Percentiles rank a stretch among this genome's conserved stretches.
phyloP scores from a whole-genome alignment of 768 basidiomycete species.

The Boletus speciosus region DNA sequence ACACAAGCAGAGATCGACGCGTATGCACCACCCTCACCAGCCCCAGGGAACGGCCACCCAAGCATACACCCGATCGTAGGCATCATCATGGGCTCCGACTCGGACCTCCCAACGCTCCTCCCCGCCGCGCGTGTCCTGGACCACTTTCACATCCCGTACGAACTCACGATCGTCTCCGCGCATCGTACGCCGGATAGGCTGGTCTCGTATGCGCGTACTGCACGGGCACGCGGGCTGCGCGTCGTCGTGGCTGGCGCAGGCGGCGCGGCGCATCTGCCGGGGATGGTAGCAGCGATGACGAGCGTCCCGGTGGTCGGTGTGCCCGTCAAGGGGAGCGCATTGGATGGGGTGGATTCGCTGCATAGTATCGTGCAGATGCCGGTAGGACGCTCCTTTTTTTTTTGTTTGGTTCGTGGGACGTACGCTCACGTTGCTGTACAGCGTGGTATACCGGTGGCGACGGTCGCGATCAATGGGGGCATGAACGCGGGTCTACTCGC shows the following conservation, averaged over 20 bases:
- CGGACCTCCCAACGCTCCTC: slow-evolving; percentile 91
- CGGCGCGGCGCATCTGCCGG: slow-evolving; percentile 97
- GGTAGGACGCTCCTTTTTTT: slow-evolving; percentile 41
- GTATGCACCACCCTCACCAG: slow-evolving; percentile 46
- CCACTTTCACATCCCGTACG: slow-evolving; percentile 81
- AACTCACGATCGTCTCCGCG: slow-evolving; percentile 93
- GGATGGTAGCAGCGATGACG: slow-evolving; percentile 97
- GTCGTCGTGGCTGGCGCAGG: slow-evolving; percentile 94
- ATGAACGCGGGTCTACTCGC: slow-evolving; percentile 92
- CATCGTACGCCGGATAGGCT: slow-evolving; percentile 91
- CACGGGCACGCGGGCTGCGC: slow-evolving; percentile 61
- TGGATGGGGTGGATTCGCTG: slow-evolving; percentile 96
- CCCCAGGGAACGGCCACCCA: slow-evolving; percentile 50
- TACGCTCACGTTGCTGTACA: slow-evolving; percentile 27
- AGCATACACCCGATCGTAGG: slow-evolving; percentile 76
- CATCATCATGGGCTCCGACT: slow-evolving; percentile 98
- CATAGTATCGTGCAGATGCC: slow-evolving; percentile 99
- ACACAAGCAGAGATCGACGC: slow-evolving; percentile 45
- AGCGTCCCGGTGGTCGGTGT: slow-evolving; percentile 92
- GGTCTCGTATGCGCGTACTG: slow-evolving; percentile 75
- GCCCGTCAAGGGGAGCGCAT: slow-evolving; percentile 89
- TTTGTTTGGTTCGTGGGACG: neutral
- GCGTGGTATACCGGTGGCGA: slow-evolving; percentile 96
- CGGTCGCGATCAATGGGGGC: slow-evolving; percentile 94
- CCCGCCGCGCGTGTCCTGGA: slow-evolving; percentile 84